Evolutionary conservation across 2,329 filamentous ascomycete genomes (phyloP).

Genomic region (Penicillium sp.): DNA sequence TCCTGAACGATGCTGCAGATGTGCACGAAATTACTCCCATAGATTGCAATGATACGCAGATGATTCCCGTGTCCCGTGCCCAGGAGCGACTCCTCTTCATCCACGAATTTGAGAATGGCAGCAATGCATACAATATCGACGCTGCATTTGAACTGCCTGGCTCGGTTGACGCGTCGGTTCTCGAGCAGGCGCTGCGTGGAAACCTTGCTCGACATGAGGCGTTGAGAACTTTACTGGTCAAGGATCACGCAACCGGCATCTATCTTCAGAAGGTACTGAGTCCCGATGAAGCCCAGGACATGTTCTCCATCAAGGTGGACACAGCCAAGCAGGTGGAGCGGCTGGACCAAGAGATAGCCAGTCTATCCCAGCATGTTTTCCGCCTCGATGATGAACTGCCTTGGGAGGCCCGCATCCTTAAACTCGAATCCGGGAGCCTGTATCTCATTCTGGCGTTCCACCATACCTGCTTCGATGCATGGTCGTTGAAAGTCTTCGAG

Average conservation of each 20-base stretch:
- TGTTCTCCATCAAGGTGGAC: background rate
- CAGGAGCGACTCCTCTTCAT: background rate
- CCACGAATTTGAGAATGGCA: background rate
- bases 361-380: background rate
- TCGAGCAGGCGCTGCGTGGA: background rate
- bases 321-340: background rate
- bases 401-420: background rate
- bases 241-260: background rate
- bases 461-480: background rate
- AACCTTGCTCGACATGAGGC: background rate
- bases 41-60: background rate
- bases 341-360: background rate
- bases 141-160: background rate
- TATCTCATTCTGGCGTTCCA: background rate
- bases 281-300: background rate
- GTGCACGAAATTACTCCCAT: background rate
- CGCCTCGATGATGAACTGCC: background rate
- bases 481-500: background rate
- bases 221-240: background rate
- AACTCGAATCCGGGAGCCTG: background rate
- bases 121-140: background rate
- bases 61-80: background rate
- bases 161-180: background rate
- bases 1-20: background rate
- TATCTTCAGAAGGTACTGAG: background rate